Percentiles rank a stretch among this genome's conserved stretches.
Conservation (phyloP, 202 grass and related monocot genomes). For the Bolboschoenoplectus hybrid region DNA sequence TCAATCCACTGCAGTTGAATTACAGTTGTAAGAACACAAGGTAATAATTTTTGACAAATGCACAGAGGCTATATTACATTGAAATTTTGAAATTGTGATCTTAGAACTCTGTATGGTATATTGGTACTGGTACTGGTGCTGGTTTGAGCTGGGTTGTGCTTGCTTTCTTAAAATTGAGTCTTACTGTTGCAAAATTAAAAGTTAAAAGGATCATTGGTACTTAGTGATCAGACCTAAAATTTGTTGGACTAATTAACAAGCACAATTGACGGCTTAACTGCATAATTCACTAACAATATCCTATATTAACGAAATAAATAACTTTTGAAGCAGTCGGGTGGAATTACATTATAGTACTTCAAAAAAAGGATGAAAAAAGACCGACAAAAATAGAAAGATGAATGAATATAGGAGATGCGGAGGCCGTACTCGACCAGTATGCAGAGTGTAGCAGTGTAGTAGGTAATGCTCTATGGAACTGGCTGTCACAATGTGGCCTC, state of each 20-base stretch:
- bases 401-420: conserved; percentile 7
- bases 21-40: not conserved
- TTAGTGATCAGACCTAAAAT: not conserved
- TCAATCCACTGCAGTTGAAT: conserved; percentile 72
- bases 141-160: not conserved
- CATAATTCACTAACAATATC: not conserved
- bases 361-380: not conserved
- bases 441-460: conserved; percentile 58
- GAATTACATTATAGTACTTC: not conserved
- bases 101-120: not conserved
- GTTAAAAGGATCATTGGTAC: not conserved
- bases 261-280: not conserved
- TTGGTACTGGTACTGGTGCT: too few species aligned
- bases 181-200: not conserved
- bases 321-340: not conserved
- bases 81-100: too few species aligned
- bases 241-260: not conserved
- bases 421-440: conserved; percentile 58
- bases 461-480: conserved; percentile 74
- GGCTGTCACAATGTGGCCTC: conserved; percentile 66
- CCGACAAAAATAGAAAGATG: not conserved
- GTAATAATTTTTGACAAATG: not conserved
- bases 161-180: not conserved
- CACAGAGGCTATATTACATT: too few species aligned
- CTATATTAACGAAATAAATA: not conserved